Conservation (phyloP, 345 rosid species). For the Kernera saxatilis region DNA sequence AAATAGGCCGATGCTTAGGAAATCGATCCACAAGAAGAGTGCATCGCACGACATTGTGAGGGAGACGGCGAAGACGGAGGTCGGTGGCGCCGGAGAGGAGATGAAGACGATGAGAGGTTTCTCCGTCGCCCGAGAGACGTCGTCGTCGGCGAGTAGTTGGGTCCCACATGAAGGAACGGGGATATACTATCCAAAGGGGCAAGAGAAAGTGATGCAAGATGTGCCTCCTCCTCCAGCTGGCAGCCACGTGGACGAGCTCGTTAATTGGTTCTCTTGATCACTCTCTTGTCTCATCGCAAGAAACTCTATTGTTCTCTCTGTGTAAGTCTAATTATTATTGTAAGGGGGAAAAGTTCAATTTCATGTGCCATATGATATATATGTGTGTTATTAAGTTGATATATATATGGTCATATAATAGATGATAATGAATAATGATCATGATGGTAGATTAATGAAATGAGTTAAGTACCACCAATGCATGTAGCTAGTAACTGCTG, state of each 20-base stretch:
- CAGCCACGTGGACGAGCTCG: conserved; percentile 27
- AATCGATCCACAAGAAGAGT: conserved; percentile 31
- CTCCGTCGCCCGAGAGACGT: conserved; percentile 16
- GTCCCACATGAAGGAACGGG: conserved; percentile 35
- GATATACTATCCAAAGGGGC: conserved; percentile 41
- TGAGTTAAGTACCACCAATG: not conserved
- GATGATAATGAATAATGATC: not conserved
- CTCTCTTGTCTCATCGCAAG: not conserved
- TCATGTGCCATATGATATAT: not conserved
- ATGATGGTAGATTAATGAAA: not conserved
- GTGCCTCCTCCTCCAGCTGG: conserved; percentile 36
- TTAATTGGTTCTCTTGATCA: conserved; percentile 31
- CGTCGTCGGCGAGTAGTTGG: conserved; percentile 26
- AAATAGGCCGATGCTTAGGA: conserved; percentile 33
- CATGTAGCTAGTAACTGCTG: not conserved
- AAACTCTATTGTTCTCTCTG: not conserved
- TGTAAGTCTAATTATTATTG: not conserved
- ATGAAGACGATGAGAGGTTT: conserved; percentile 19
- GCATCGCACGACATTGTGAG: conserved; percentile 29
- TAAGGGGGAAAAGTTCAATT: not conserved
- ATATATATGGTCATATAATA: not conserved
- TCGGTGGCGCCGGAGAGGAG: conserved; percentile 8
- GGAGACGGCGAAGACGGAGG: conserved; percentile 30
- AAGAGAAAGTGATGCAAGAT: conserved; percentile 35
- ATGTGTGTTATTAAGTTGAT: conserved; percentile 4